Evolutionary conservation across 805 yeast species (phyloP).

Genomic region (Cyberlindnera samutprakarnensis): DNA sequence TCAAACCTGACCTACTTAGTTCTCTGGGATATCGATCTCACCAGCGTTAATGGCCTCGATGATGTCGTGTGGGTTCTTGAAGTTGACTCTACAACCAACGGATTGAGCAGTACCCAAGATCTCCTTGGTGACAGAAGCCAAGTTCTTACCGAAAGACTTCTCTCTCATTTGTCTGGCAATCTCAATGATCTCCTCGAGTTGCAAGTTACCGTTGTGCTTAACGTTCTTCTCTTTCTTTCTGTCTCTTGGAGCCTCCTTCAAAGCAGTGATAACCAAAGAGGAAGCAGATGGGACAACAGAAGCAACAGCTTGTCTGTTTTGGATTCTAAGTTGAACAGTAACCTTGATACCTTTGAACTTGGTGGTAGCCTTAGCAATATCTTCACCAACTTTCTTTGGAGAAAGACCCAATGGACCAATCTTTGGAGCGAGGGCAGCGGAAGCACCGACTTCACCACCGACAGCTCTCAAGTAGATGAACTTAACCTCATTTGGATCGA

Average conservation of each 20-base stretch:
- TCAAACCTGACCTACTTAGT: conserved; percentile 33
- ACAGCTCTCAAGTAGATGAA: conserved; percentile 98
- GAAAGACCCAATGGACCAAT: conserved; percentile 99
- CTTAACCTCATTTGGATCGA: conserved; percentile 98
- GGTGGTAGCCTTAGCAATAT: conserved; percentile 99
- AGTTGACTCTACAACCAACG: conserved; percentile 98
- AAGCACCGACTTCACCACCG: conserved; percentile 99
- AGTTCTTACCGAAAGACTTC: conserved; percentile 96
- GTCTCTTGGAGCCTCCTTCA: conserved; percentile 99
- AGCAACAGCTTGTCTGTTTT: conserved; percentile 99
- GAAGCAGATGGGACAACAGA: conserved; percentile 99
- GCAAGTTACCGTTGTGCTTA: conserved; percentile 98
- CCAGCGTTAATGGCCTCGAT: conserved; percentile 98
- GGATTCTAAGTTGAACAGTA: conserved; percentile 96
- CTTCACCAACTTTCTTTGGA: conserved; percentile 99
- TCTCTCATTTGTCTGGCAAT: conserved; percentile 97
- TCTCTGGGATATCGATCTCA: conserved; percentile 88
- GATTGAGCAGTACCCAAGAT: conserved; percentile 99
- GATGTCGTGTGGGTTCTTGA: conserved; percentile 98
- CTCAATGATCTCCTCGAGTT: conserved; percentile 92
- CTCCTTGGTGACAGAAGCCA: conserved; percentile 97
- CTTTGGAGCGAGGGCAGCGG: conserved; percentile 99
- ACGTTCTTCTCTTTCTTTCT: conserved; percentile 99
- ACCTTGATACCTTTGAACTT: conserved; percentile 99
- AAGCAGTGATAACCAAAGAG: conserved; percentile 96